A percentile compares a stretch with the other conserved stretches of the same genome.
Conservation (phyloP, 345 rosid genomes). For the Linum lewisii region DNA sequence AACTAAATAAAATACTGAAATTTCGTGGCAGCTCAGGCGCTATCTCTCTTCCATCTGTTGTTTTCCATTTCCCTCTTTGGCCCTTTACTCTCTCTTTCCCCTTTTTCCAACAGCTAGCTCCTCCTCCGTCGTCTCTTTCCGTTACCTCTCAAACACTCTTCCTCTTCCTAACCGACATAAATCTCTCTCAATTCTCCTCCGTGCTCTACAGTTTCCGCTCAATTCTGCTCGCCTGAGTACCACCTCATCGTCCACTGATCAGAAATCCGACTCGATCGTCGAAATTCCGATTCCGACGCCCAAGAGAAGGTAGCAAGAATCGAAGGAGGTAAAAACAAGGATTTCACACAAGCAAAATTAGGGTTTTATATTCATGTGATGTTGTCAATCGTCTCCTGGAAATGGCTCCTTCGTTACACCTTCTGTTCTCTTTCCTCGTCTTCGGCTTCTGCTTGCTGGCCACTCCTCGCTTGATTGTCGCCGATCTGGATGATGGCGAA, state of each 20-base stretch:
- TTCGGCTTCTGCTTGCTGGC: neutral
- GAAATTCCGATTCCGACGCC: neutral
- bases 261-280: neutral
- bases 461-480: conserved; percentile 7
- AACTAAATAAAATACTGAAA: no score
- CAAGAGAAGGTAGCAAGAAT: neutral
- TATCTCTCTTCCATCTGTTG: neutral
- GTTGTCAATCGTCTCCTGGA: conserved; percentile 10
- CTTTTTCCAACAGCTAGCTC: neutral
- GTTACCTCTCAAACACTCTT: neutral
- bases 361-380: conserved; percentile 12
- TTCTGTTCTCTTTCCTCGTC: conserved; percentile 1
- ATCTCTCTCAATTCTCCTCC: neutral
- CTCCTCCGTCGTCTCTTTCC: neutral
- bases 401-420: conserved; percentile 19
- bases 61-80: neutral
- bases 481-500: conserved; percentile 21
- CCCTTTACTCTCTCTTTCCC: neutral
- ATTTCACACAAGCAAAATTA: neutral
- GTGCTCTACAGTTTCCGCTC: neutral
- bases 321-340: neutral
- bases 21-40: neutral
- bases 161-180: neutral
- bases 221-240: neutral
- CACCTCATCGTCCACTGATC: neutral